Evolutionary conservation across 2,329 filamentous ascomycete genomes (phyloP).

Genomic region (Graphium sp.): DNA sequence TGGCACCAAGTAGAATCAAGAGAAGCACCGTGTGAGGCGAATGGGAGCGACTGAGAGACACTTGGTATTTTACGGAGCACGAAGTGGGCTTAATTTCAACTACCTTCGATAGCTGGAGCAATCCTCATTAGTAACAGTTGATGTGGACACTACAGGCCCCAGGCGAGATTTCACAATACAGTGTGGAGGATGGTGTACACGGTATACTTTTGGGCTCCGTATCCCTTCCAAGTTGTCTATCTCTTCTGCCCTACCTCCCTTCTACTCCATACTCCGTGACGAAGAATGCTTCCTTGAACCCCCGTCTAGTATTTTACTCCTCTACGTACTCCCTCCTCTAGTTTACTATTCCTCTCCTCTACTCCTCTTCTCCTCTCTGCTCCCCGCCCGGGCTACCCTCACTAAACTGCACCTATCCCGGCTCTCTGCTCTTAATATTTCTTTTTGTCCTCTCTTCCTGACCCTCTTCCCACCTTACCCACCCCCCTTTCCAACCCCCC

Average conservation of each 20-base stretch:
- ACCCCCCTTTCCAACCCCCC: conserved; percentile 3
- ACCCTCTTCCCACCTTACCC: too few species aligned
- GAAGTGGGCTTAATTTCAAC: too few species aligned
- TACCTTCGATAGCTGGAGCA: too few species aligned
- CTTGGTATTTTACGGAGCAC: too few species aligned
- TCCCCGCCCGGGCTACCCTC: conserved; percentile 6
- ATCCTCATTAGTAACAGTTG: too few species aligned
- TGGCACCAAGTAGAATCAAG: too few species aligned
- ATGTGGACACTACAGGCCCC: too few species aligned
- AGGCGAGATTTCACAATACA: too few species aligned
- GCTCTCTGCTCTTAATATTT: conserved; percentile 8
- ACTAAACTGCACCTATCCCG: conserved; percentile 11
- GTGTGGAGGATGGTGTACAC: too few species aligned
- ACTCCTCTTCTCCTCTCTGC: conserved; percentile 6
- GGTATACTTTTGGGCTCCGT: conserved; percentile 5
- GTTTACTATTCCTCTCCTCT: conserved; percentile 7
- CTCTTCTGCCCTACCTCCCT: not conserved
- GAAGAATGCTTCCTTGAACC: conserved; percentile 5
- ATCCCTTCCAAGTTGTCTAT: conserved; percentile 1
- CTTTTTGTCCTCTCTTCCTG: conserved; percentile 5
- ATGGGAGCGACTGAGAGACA: too few species aligned
- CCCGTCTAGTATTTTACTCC: conserved; percentile 7
- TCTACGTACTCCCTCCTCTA: conserved; percentile 3
- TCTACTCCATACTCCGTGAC: conserved; percentile 2
- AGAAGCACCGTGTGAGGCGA: too few species aligned